A percentile compares a stretch with the other conserved stretches of the same genome.
Evolutionary conservation across 2,329 filamentous ascomycete genomes (phyloP).

Genomic region (Colletotrichum limetticola): DNA sequence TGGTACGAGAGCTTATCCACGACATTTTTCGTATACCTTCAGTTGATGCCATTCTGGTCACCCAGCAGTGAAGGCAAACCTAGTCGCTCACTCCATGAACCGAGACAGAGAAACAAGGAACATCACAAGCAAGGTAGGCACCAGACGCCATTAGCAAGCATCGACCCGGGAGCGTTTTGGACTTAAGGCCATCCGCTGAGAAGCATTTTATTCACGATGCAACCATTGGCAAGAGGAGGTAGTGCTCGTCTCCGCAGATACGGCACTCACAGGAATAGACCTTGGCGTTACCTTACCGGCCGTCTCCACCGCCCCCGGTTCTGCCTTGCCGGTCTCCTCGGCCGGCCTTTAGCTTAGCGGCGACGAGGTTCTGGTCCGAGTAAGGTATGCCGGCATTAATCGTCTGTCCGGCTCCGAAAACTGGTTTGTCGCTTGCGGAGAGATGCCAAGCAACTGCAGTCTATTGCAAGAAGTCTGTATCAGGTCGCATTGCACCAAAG

Average conservation of each 20-base stretch:
- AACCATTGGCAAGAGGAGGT: neutral
- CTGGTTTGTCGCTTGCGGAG: neutral
- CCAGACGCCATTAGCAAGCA: neutral
- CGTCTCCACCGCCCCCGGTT: neutral
- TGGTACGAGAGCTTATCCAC: neutral
- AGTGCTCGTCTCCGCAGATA: neutral
- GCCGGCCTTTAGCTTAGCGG: neutral
- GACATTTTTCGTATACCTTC: neutral
- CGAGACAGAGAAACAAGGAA: neutral
- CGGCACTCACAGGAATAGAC: neutral
- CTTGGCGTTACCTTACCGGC: neutral
- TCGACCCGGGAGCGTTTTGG: neutral
- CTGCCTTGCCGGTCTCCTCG: neutral
- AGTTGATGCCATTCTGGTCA: neutral
- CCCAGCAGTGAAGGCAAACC: neutral
- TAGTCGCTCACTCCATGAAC: neutral
- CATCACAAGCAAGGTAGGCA: no score
- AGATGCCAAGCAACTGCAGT: neutral
- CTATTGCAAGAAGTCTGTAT: neutral
- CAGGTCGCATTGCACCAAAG: neutral
- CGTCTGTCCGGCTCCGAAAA: neutral
- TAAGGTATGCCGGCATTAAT: neutral
- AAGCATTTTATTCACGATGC: neutral
- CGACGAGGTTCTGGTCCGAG: neutral
- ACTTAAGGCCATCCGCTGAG: neutral